Base-by-base conservation (phyloP, 2,329 filamentous ascomycete genomes). In the Ophiognomonia clavigignenti-juglandacearum region DNA sequence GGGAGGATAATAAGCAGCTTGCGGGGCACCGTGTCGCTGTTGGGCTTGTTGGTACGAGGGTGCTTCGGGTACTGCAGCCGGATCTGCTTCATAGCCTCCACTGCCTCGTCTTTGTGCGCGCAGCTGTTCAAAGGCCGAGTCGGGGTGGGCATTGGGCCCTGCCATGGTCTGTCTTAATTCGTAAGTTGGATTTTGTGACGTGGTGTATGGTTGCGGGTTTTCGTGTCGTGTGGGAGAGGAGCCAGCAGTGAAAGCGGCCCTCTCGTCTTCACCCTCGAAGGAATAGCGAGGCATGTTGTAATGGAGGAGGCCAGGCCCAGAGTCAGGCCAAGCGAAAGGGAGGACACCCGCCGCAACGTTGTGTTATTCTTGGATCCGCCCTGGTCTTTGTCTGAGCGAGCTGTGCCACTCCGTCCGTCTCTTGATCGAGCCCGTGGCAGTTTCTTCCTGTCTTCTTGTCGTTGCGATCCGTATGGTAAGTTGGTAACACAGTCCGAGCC, bases 31-130 rank as follows among this genome's bases (percentile, higher is more conserved):
- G 24, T 56, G 51, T 31, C 53, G 47, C 11, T 53, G 47, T 29
- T 59, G 51, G 11, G 49, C 32, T 19, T 52, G 53, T 39, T 54
- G 50, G 23, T 57, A 56, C 3, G 55, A 50, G 29, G 54, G 57
- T 13, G 55, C 50, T 10, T 60, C 56, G 6, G 18, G 7, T 22
- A 20, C 56, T 39, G 54, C 47, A 20, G 48, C 57, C 20, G 56
- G 48, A 43, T 53, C 54, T 9, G 56, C 48, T 44, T 55, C 58
- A 43, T 47, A 50, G 46, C 60, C 64, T 47, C 59, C 56, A 41
- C 63, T 60, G n/a, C n/a, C n/a, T n/a, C n/a, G n/a, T 48, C 67
- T 61, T 36, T 65, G 61, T 20, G 64, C 58, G 45, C 64, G 64
- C 19, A 64, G 51, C 27, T 55, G 62, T 38, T 58, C 52, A 43